phyloP scores from a whole-genome alignment of 2,329 filamentous ascomycete genomes.

The Neocatenulostroma microsporum region DNA sequence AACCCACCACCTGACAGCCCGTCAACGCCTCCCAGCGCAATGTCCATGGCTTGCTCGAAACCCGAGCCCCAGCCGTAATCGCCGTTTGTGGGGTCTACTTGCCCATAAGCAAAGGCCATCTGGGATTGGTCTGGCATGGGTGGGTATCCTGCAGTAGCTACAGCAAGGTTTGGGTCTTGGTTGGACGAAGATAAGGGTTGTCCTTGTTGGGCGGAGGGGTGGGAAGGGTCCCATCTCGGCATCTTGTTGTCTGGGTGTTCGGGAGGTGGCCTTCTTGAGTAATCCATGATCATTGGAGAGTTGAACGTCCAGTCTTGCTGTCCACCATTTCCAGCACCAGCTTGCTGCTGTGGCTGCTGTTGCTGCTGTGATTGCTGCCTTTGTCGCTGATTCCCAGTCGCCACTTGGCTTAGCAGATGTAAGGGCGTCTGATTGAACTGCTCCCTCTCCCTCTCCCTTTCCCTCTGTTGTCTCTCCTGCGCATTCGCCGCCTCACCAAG shows the following conservation, averaged over 20 bases:
- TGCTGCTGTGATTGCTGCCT: conserved; percentile 10
- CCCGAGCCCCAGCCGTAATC: conserved; percentile 28
- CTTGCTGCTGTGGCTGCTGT: conserved; percentile 9
- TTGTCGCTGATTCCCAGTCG: conserved; percentile 5
- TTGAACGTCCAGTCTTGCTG: conserved; percentile 17
- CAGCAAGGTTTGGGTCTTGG: too few relatives aligned
- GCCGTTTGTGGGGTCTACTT: conserved; percentile 12
- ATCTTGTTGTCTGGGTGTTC: conserved; percentile 13
- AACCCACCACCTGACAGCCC: conserved; percentile 24
- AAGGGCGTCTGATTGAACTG: conserved; percentile 8
- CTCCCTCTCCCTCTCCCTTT: background rate
- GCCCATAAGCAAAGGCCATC: too few relatives aligned
- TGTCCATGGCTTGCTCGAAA: conserved; percentile 31
- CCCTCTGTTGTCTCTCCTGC: background rate
- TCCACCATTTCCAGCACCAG: background rate
- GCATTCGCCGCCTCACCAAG: conserved; percentile 1
- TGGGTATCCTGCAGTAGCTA: background rate
- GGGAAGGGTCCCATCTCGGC: conserved; percentile 4
- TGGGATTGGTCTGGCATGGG: too few relatives aligned
- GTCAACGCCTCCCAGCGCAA: conserved; percentile 27
- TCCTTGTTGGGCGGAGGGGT: background rate
- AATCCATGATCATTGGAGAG: conserved; percentile 16
- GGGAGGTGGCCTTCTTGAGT: conserved; percentile 9
- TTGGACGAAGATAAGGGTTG: background rate
- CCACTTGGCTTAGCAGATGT: conserved; percentile 11